These are phyloP conservation scores for Penicillium thymicola DNA, from an alignment of 2,329 filamentous ascomycete species.

Conservation along the genomic window DNA sequence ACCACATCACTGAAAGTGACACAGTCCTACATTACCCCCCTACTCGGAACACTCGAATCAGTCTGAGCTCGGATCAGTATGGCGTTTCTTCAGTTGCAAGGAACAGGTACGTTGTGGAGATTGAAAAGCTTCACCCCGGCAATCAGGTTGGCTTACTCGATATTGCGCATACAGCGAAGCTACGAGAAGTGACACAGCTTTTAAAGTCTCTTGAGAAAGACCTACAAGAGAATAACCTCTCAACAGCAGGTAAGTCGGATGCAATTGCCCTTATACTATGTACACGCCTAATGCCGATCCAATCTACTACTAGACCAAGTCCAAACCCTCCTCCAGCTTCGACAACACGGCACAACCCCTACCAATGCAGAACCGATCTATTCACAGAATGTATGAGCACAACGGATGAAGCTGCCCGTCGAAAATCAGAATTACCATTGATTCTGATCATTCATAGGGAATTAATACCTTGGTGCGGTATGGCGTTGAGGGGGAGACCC, in stretches of 20 bases:
- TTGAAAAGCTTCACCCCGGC: neutral
- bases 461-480: slow-evolving; percentile 69
- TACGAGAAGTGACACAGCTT: slow-evolving; percentile 64
- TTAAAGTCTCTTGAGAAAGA: slow-evolving; percentile 62
- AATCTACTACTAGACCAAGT: slow-evolving; percentile 30
- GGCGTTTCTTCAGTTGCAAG: slow-evolving; percentile 25
- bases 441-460: slow-evolving; percentile 53
- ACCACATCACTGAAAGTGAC: neutral
- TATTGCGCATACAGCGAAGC: slow-evolving; percentile 55
- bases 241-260: slow-evolving; percentile 56
- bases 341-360: slow-evolving; percentile 72
- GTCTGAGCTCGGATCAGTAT: slow-evolving; percentile 15
- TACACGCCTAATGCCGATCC: neutral
- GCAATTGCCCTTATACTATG: neutral
- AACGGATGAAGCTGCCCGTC: neutral
- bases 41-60: neutral
- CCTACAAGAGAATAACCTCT: slow-evolving; percentile 57
- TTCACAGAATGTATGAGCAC: slow-evolving; percentile 61
- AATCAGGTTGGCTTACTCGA: neutral
- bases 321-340: slow-evolving; percentile 60
- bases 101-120: slow-evolving; percentile 24
- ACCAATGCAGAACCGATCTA: slow-evolving; percentile 77
- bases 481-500: slow-evolving; percentile 66
- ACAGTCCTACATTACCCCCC: neutral
- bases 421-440: neutral